Conservation (phyloP, 306 rosid genomes). For the Ziziphus jujuba region DNA sequence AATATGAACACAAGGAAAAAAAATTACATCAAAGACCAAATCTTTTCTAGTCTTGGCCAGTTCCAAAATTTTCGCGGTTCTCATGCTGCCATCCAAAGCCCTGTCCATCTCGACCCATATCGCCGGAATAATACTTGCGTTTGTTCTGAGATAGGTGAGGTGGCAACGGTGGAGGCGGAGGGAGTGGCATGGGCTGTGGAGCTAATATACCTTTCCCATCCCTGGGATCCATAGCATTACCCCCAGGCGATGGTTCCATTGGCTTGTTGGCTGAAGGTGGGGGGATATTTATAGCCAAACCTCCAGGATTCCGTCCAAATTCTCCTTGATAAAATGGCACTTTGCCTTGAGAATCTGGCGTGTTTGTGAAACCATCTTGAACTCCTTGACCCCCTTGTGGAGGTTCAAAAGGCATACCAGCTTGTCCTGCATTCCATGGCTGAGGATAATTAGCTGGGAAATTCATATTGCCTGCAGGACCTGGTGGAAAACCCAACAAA, state of each 20-base stretch:
- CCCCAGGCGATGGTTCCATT: constrained; percentile 48
- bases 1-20: neutral
- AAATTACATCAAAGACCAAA: neutral
- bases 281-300: constrained; percentile 17
- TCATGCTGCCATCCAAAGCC: constrained; percentile 72
- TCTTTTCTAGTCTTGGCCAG: constrained; percentile 42
- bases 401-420: constrained; percentile 56
- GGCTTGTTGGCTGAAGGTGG: constrained; percentile 30
- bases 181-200: constrained; percentile 54
- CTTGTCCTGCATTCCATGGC: constrained; percentile 71
- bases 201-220: constrained; percentile 75
- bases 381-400: constrained; percentile 33
- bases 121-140: constrained; percentile 57
- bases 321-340: constrained; percentile 46
- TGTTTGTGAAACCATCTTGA: constrained; percentile 36
- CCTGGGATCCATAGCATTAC: constrained; percentile 62
- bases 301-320: constrained; percentile 36
- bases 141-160: constrained; percentile 53
- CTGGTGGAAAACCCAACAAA: constrained; percentile 73
- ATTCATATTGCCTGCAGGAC: constrained; percentile 48
- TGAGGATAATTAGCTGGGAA: constrained; percentile 61
- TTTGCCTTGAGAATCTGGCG: constrained; percentile 42
- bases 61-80: constrained; percentile 54
- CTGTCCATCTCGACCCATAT: constrained; percentile 63
- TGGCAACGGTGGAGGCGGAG: constrained; percentile 62